Evolutionary conservation across 2,329 filamentous ascomycete genomes (phyloP), one percentile per base, ranked within the genome.

Genomic region (Monosporascus sp.): DNA sequence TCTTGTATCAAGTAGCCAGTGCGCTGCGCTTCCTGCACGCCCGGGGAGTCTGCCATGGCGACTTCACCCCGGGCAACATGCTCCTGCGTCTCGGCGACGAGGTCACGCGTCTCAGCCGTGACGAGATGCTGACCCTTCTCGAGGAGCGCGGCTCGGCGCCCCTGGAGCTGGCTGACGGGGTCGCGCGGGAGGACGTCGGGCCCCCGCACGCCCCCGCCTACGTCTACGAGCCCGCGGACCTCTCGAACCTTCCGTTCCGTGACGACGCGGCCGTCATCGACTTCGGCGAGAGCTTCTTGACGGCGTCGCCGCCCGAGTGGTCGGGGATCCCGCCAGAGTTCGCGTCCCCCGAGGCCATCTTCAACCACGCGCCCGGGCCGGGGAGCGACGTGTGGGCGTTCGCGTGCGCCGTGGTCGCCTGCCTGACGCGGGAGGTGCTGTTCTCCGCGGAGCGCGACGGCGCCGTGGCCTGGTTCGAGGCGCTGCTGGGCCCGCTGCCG

Each of bases 41-140:
- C 22, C 38, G 15, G 3, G 51, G 48, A 2, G 48, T 50, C n/a
- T 53, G 51, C 48, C 48, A 53, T 18, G 51, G 51, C 6, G 51
- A 53, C 31, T 39, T 53, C 15, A 53, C 47, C 25, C 17, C 31
- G 5, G 20, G 34, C 7, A 53, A 53, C 31, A 47, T 46, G 42
- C 24, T 46, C 7, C n/a, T 46, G n/a, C 42, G 42, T 24, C 31
- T 22, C 14, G 22, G 42, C 42, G 24, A 17, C 14, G 22, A 22
- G 15, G 22, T 31, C n/a, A 17, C 17, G 17, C 24, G 7, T 6
- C 22, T 46, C 22, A 46, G 42, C 24, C 42, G 6, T 15, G 42
- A 24, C 42, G 42, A 46, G 24, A 46, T 46, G 42, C 22, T 46
- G 1, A 24, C 42, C 24, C 42, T 46, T 14, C 42, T 46, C 22